phyloP scores from a whole-genome alignment of 2,329 filamentous ascomycete genomes.

The Ramularia collo-cygni region DNA sequence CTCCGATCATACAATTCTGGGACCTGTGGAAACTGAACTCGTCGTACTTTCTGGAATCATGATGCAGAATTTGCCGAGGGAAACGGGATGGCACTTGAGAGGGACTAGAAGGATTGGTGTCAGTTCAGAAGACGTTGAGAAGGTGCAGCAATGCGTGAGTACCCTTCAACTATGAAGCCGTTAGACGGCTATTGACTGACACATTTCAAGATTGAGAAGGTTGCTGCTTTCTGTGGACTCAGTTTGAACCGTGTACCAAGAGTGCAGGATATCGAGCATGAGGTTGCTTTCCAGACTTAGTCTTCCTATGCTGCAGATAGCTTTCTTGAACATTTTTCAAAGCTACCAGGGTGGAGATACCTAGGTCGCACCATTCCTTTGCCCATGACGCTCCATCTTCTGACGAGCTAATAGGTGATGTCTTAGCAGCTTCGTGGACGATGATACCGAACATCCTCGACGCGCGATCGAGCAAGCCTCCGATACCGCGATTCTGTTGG shows the following conservation, averaged over 20 bases:
- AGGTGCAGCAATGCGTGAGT: conserved; percentile 35
- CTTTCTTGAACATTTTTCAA: too few species aligned
- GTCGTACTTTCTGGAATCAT: conserved; percentile 50
- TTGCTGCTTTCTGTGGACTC: conserved; percentile 31
- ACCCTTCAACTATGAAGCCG: neutral
- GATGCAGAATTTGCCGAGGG: conserved; percentile 49
- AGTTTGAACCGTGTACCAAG: conserved; percentile 32
- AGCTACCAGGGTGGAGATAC: conserved; percentile 2
- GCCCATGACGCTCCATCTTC: too few species aligned
- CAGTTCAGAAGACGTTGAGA: conserved; percentile 38
- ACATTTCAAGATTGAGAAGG: conserved; percentile 31
- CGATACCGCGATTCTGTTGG: too few species aligned
- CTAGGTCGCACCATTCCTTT: too few species aligned
- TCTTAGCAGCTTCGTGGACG: too few species aligned
- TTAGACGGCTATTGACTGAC: neutral
- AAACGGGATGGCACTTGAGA: conserved; percentile 52
- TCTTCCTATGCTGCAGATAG: too few species aligned
- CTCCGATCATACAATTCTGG: conserved; percentile 48
- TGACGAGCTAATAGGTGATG: too few species aligned
- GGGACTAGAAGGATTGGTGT: conserved; percentile 46
- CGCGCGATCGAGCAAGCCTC: too few species aligned
- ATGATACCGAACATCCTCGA: too few species aligned
- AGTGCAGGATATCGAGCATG: conserved; percentile 37
- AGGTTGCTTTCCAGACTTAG: conserved; percentile 31
- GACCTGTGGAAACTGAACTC: conserved; percentile 49